These are phyloP conservation scores for Neurospora sp. DNA, from an alignment of 495 filamentous ascomycete species.

Conservation along the genomic window DNA sequence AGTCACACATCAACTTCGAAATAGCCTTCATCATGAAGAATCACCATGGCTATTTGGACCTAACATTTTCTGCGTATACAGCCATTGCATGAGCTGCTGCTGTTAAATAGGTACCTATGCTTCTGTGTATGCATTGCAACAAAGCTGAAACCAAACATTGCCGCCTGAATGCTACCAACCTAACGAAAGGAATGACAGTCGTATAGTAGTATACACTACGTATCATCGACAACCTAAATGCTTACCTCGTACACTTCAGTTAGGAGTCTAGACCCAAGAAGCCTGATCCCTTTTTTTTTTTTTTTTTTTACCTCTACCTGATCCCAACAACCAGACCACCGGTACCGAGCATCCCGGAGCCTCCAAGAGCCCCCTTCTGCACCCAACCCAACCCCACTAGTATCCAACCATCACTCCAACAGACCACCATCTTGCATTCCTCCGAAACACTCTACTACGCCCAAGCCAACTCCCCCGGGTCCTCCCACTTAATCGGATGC, in stretches of 20 bases:
- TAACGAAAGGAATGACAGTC: neutral
- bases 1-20: neutral
- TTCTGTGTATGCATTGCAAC: neutral
- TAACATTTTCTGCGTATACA: neutral
- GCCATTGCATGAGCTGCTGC: neutral
- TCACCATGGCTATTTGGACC: neutral
- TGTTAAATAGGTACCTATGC: neutral
- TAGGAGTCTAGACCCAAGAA: neutral
- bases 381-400: neutral
- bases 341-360: neutral
- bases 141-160: neutral
- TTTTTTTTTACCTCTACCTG: neutral
- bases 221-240: neutral
- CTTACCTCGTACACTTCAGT: neutral
- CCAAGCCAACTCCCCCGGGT: slow-evolving; percentile 27
- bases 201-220: neutral
- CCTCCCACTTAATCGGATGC: slow-evolving; percentile 76
- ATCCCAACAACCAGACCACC: neutral
- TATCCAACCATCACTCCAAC: neutral
- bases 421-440: neutral
- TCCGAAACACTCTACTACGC: neutral
- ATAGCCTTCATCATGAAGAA: neutral
- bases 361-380: neutral
- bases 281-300: neutral
- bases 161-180: neutral